Conservation (phyloP, 495 filamentous ascomycete genomes). For the Annulohypoxylon nitens region DNA sequence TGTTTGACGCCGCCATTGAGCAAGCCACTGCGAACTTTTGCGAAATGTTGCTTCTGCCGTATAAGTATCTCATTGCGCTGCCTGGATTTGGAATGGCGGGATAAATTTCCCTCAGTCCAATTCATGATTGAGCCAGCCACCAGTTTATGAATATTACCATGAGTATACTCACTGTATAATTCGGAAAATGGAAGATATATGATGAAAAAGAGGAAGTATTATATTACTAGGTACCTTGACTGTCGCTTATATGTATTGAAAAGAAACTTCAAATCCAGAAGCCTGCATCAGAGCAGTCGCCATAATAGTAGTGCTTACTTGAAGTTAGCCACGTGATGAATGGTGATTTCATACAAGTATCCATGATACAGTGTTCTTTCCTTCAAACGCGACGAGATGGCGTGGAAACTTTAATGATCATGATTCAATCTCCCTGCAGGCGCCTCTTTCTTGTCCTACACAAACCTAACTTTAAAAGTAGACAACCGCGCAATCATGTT, state of each 20-base stretch:
- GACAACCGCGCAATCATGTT: background rate
- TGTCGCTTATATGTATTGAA: slow-evolving; percentile 12
- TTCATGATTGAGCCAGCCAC: slow-evolving; percentile 52
- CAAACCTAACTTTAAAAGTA: slow-evolving; percentile 13
- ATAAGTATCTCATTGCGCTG: slow-evolving; percentile 53
- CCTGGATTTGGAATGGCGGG: slow-evolving; percentile 52
- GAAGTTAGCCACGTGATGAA: background rate
- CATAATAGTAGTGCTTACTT: too few relatives aligned
- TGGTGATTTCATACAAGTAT: background rate
- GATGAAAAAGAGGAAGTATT: slow-evolving; percentile 18
- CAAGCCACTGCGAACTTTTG: slow-evolving; percentile 51
- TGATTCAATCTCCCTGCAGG: slow-evolving; percentile 1
- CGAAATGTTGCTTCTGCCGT: slow-evolving; percentile 59
- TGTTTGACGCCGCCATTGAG: slow-evolving; percentile 28
- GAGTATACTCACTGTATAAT: slow-evolving; percentile 8
- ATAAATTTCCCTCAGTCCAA: slow-evolving; percentile 61
- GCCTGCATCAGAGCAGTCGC: background rate
- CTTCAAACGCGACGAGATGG: slow-evolving; percentile 1
- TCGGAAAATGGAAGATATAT: background rate
- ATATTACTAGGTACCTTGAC: slow-evolving; percentile 18
- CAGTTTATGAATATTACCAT: slow-evolving; percentile 26
- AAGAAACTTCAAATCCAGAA: slow-evolving; percentile 5
- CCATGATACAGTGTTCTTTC: slow-evolving; percentile 16
- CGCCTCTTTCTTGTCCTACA: slow-evolving; percentile 11
- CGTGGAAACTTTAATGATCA: background rate